phyloP scores from a whole-genome alignment of 1,284 basidiomycete species.

The Moesziomyces antarcticus region DNA sequence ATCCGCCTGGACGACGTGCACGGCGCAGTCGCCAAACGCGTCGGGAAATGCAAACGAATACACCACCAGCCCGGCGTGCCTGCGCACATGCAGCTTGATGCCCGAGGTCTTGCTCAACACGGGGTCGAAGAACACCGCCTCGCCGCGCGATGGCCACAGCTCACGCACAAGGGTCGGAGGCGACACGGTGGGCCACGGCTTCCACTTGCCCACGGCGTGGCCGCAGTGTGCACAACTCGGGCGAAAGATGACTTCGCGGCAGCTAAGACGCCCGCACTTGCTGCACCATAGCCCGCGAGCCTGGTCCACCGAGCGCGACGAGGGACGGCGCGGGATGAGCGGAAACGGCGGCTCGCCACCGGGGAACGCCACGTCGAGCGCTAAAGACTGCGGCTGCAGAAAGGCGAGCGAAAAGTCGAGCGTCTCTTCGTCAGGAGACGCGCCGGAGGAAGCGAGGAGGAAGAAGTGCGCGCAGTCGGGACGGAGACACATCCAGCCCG shows the following conservation, averaged over 20 bases:
- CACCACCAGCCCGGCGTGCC: conserved; percentile 10
- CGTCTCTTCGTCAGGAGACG: neutral
- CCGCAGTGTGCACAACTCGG: conserved; percentile 37
- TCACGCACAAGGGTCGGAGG: conserved; percentile 6
- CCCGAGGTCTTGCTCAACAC: conserved; percentile 18
- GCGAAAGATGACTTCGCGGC: conserved; percentile 28
- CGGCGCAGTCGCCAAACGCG: conserved; percentile 32
- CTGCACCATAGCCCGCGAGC: conserved; percentile 34
- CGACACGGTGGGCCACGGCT: conserved; percentile 12
- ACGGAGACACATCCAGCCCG: conserved; percentile 43
- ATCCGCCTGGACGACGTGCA: conserved; percentile 44
- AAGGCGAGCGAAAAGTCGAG: conserved; percentile 16
- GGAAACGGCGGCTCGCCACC: conserved; percentile 15
- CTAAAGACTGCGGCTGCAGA: conserved; percentile 7
- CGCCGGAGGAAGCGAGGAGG: conserved; percentile 1
- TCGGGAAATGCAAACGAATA: conserved; percentile 25
- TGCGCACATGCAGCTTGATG: conserved; percentile 9
- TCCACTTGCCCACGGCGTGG: conserved; percentile 10
- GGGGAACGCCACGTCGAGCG: conserved; percentile 19
- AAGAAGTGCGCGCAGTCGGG: conserved; percentile 40
- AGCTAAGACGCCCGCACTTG: conserved; percentile 41
- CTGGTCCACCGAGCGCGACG: conserved; percentile 21
- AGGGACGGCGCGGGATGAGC: conserved; percentile 14
- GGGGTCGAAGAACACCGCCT: conserved; percentile 10
- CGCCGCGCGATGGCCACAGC: neutral